Conservation (phyloP, 2,329 filamentous ascomycete genomes). For the Myriangium duriaei region DNA sequence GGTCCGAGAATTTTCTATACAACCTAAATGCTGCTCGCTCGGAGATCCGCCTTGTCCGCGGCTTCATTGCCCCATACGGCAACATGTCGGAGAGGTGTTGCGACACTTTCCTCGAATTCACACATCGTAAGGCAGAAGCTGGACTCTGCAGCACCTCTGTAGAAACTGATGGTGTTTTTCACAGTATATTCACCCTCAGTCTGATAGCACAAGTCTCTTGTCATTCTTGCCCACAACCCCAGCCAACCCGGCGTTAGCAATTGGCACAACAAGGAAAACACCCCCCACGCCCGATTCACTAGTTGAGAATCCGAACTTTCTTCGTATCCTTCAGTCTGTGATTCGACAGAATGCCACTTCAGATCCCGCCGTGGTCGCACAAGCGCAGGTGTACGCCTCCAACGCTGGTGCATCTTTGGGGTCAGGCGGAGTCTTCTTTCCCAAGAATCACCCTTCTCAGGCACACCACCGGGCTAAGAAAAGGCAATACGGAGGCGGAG, state of each 20-base stretch:
- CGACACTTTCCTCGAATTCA: slow-evolving; percentile 33
- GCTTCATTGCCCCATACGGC: neutral
- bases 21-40: too few relatives aligned
- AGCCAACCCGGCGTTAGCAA: slow-evolving; percentile 39
- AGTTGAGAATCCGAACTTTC: slow-evolving; percentile 43
- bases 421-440: slow-evolving; percentile 37
- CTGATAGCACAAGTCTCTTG: slow-evolving; percentile 33
- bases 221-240: slow-evolving; percentile 45
- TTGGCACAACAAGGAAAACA: slow-evolving; percentile 41
- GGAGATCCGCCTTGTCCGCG: neutral
- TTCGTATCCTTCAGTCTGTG: slow-evolving; percentile 44
- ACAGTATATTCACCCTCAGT: slow-evolving; percentile 39
- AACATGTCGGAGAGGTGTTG: slow-evolving; percentile 17
- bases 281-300: slow-evolving; percentile 46
- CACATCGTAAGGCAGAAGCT: slow-evolving; percentile 27
- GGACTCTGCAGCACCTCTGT: neutral
- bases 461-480: slow-evolving; percentile 14
- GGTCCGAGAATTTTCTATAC: too few relatives aligned
- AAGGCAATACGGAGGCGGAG: slow-evolving; percentile 22
- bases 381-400: slow-evolving; percentile 48
- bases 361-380: slow-evolving; percentile 45
- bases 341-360: slow-evolving; percentile 40
- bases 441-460: slow-evolving; percentile 20
- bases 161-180: slow-evolving; percentile 3
- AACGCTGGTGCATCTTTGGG: slow-evolving; percentile 43